A percentile compares a stretch with the other conserved stretches of the same genome.
Conservation (phyloP, 1,139 yeast genomes). For the Zygoascus meyerae region DNA sequence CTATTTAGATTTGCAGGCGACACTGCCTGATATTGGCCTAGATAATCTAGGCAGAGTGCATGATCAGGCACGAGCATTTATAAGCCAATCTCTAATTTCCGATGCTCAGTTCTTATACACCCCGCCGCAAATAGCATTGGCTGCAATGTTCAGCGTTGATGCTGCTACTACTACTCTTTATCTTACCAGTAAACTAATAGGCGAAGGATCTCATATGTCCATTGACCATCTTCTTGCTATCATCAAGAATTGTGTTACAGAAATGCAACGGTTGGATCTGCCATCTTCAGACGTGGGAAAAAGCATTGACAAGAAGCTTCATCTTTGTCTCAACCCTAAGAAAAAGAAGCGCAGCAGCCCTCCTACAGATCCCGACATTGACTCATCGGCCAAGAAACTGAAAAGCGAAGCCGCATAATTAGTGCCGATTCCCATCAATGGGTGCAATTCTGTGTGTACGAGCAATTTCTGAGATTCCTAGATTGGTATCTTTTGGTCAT, state of each 20-base stretch:
- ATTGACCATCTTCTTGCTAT: constrained; percentile 18
- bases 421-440: too few species aligned
- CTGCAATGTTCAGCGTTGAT: constrained; percentile 68
- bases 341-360: constrained; percentile 16
- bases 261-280: constrained; percentile 14
- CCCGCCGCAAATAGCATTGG: constrained; percentile 93
- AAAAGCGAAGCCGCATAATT: not conserved
- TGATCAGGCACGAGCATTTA: constrained; percentile 60
- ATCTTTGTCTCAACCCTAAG: constrained; percentile 27
- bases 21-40: constrained; percentile 31
- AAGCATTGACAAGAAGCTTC: constrained; percentile 32
- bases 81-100: constrained; percentile 61
- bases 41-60: constrained; percentile 39
- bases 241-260: constrained; percentile 22
- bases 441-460: not conserved
- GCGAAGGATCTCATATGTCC: constrained; percentile 9
- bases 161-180: constrained; percentile 61
- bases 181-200: constrained; percentile 29
- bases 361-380: constrained; percentile 8
- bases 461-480: too few species aligned
- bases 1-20: constrained; percentile 77
- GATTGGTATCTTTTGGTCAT: too few species aligned
- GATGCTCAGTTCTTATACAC: constrained; percentile 74
- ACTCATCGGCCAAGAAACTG: constrained; percentile 1
- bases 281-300: constrained; percentile 28